Evolutionary conservation across 2,329 filamentous ascomycete genomes (phyloP).

Genomic region (Exophiala sideris): DNA sequence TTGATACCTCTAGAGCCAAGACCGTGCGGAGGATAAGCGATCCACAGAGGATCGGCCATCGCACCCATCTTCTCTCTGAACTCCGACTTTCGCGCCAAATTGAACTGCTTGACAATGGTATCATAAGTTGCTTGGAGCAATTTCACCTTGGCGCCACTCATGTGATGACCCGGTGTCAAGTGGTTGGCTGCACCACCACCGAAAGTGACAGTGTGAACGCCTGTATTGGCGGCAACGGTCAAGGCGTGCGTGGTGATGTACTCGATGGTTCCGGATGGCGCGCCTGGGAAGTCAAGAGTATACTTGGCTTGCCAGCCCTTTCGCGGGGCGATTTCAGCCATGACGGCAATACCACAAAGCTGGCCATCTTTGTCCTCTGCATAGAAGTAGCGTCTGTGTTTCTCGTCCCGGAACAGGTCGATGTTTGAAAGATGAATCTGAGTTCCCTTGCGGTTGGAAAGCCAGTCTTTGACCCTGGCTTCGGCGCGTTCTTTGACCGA

Average conservation of each 20-base stretch:
- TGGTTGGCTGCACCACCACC: slow-evolving; percentile 75
- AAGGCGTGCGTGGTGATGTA: slow-evolving; percentile 72
- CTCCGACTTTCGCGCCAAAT: slow-evolving; percentile 77
- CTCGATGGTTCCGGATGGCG: slow-evolving; percentile 85
- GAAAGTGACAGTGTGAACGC: slow-evolving; percentile 72
- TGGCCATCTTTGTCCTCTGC: slow-evolving; percentile 69
- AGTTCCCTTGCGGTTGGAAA: slow-evolving; percentile 71
- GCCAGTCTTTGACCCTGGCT: slow-evolving; percentile 73
- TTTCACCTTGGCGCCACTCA: slow-evolving; percentile 75
- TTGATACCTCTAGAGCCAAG: slow-evolving; percentile 76
- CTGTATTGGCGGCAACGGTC: slow-evolving; percentile 56
- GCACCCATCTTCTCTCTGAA: slow-evolving; percentile 90
- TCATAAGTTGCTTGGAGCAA: slow-evolving; percentile 80
- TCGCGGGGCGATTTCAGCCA: slow-evolving; percentile 74
- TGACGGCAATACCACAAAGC: slow-evolving; percentile 73
- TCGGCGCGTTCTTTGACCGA: slow-evolving; percentile 69
- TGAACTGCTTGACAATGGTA: slow-evolving; percentile 74
- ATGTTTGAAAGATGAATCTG: slow-evolving; percentile 92
- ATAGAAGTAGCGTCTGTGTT: slow-evolving; percentile 82
- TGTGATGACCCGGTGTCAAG: slow-evolving; percentile 74
- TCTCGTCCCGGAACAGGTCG: slow-evolving; percentile 77
- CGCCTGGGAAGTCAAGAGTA: slow-evolving; percentile 85
- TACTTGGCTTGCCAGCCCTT: slow-evolving; percentile 95
- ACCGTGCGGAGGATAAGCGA: slow-evolving; percentile 84
- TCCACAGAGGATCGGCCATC: slow-evolving; percentile 77